phyloP scores from a whole-genome alignment of 768 basidiomycete species.

The Leucocoprinus birnbaumii region DNA sequence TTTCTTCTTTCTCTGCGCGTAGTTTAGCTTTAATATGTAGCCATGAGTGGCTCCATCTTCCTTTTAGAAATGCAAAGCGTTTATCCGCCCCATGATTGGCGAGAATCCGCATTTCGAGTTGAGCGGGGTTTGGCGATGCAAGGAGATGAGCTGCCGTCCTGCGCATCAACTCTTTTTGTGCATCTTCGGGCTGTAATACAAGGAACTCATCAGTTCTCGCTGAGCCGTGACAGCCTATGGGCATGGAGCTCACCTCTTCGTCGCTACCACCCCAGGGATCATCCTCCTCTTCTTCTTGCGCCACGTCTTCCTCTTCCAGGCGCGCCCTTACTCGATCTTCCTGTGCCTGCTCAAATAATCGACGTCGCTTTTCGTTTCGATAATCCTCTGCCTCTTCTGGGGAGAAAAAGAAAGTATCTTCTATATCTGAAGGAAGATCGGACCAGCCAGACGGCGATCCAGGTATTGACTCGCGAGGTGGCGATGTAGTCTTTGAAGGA shows the following conservation, averaged over 20 bases:
- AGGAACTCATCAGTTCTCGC: no score
- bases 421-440: slow-evolving; percentile 80
- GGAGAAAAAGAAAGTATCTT: slow-evolving; percentile 82
- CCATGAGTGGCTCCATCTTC: slow-evolving; percentile 74
- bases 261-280: slow-evolving; percentile 68
- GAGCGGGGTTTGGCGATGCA: slow-evolving; percentile 71
- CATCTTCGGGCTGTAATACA: slow-evolving; percentile 49
- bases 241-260: slow-evolving; percentile 51
- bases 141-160: slow-evolving; percentile 70
- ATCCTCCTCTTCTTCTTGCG: slow-evolving; percentile 23
- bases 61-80: slow-evolving; percentile 80
- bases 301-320: slow-evolving; percentile 34
- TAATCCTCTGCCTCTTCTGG: slow-evolving; percentile 66
- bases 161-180: slow-evolving; percentile 63
- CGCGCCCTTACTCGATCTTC: slow-evolving; percentile 68
- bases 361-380: slow-evolving; percentile 63
- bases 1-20: slow-evolving; percentile 24
- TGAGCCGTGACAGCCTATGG: neutral
- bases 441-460: slow-evolving; percentile 65
- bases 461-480: slow-evolving; percentile 34
- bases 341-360: slow-evolving; percentile 52
- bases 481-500: neutral
- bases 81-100: slow-evolving; percentile 80
- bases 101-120: slow-evolving; percentile 86
- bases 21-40: slow-evolving; percentile 45